Evolutionary conservation across 768 basidiomycete species (phyloP), one percentile per base, ranked within the genome.

Genomic region (Coprinellus micaceus): DNA sequence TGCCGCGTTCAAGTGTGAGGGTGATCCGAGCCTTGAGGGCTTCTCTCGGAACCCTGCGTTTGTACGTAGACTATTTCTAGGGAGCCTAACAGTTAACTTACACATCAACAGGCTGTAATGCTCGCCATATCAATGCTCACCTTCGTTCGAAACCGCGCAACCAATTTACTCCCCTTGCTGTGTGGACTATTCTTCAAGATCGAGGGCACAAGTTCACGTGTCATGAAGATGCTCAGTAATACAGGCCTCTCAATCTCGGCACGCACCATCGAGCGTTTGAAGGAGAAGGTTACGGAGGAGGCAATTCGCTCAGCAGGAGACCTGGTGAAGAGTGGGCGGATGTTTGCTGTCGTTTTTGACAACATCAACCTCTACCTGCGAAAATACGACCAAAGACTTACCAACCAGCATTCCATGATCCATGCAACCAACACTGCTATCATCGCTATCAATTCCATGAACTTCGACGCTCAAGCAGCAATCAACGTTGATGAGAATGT

Each of bases 321-420:
- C 4, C 61, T 69, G 5, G 62, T 70, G 19, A 61, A 44, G 19
- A 63, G 63, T n/a, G 58, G 61, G 28, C 21, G 58, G 13, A 46
- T 61, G 4, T 65, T 62, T 26, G 59, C 53, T 41, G 53, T 56
- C 21, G 66, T 68, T 17, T 71, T 69, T 56, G 68, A 72, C 55
- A 71, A 72, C 54, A 69, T 71, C 64, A 72, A 72, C 44, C 61
- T 72, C 39, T 71, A 64, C 48, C 54, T 70, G 1, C 63, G 66
- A 24, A 70, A 71, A 58, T 63, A 55, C 21, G 60, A 70, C 44
- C 69, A 72, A 47, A 60, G 64, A 10, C 12, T 72, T 15, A 63
- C 62, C 5, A 71, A 69, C 50, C 53, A 54, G 17, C 67, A 72
- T 49, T 43, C 57, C 4, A 69, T 69, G 66, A 66, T 69, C 6